Conservation (phyloP, 2,329 filamentous ascomycete genomes). For the Nigrospora sphaerica region DNA sequence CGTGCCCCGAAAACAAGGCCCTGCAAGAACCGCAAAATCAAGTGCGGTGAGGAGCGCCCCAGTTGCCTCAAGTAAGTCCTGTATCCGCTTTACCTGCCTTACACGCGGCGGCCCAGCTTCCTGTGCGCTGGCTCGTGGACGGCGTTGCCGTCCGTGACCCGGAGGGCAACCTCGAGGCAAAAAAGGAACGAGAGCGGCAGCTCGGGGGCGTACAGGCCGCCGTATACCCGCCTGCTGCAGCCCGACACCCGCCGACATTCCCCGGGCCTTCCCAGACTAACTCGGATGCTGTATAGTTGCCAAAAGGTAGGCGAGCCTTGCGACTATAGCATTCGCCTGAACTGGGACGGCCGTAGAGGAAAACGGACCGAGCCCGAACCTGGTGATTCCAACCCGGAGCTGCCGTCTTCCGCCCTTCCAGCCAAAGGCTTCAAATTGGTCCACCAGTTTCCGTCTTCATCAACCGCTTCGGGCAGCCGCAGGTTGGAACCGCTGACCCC, state of each 20-base stretch:
- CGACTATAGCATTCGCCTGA: conserved; percentile 75
- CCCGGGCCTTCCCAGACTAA: too few relatives aligned
- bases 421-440: conserved; percentile 26
- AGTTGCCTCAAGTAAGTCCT: conserved; percentile 52
- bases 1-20: conserved; percentile 44
- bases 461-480: conserved; percentile 16
- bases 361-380: conserved; percentile 39
- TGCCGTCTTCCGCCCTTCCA: conserved; percentile 17
- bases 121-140: too few relatives aligned
- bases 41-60: conserved; percentile 75
- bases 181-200: too few relatives aligned
- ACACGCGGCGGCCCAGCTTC: too few relatives aligned
- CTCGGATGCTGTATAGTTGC: conserved; percentile 36
- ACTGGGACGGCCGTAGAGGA: conserved; percentile 69
- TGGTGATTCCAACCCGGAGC: conserved; percentile 16
- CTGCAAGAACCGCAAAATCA: conserved; percentile 72
- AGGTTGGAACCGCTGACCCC: conserved; percentile 21
- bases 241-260: too few relatives aligned
- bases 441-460: conserved; percentile 22
- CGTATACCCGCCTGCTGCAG: too few relatives aligned
- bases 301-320: conserved; percentile 64
- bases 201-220: too few relatives aligned
- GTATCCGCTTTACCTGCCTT: too few relatives aligned
- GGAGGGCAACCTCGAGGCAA: too few relatives aligned
- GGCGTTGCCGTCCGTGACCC: too few relatives aligned